These are phyloP conservation scores for Talaromyces pinophilus DNA, from an alignment of 2,329 filamentous ascomycete genomes.

Conservation along the genomic window DNA sequence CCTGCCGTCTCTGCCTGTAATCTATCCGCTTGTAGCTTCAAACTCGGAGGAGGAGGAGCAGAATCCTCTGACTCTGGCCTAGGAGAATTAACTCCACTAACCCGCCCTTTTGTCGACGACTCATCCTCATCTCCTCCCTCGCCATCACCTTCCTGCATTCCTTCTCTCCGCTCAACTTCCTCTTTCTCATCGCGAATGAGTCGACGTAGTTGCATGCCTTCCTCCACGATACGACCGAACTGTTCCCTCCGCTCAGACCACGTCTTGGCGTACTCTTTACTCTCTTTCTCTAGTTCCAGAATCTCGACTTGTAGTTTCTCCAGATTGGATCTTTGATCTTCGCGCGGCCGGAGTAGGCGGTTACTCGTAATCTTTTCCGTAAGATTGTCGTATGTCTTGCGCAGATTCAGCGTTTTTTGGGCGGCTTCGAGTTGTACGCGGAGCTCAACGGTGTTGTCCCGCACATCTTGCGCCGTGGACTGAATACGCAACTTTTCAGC, in stretches of 20 bases:
- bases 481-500: constrained; percentile 77
- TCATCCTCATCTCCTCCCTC: constrained; percentile 55
- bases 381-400: constrained; percentile 84
- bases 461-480: constrained; percentile 73
- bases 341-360: constrained; percentile 74
- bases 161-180: constrained; percentile 83
- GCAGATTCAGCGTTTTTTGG: constrained; percentile 70
- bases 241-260: constrained; percentile 85
- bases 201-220: constrained; percentile 80
- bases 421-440: constrained; percentile 75
- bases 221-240: constrained; percentile 84
- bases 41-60: constrained; percentile 6
- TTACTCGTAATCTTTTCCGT: constrained; percentile 85
- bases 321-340: constrained; percentile 76
- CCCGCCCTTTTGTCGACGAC: constrained; percentile 42
- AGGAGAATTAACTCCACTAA: constrained; percentile 53
- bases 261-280: constrained; percentile 74
- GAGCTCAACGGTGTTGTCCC: constrained; percentile 71
- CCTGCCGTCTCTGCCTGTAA: constrained; percentile 30
- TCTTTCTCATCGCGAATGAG: constrained; percentile 95
- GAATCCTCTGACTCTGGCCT: constrained; percentile 48
- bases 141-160: constrained; percentile 68
- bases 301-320: constrained; percentile 86
- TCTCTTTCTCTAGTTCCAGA: constrained; percentile 80
- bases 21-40: constrained; percentile 37